Base-by-base conservation (phyloP, 1,284 basidiomycete species). In the Trichosporon asahii region DNA sequence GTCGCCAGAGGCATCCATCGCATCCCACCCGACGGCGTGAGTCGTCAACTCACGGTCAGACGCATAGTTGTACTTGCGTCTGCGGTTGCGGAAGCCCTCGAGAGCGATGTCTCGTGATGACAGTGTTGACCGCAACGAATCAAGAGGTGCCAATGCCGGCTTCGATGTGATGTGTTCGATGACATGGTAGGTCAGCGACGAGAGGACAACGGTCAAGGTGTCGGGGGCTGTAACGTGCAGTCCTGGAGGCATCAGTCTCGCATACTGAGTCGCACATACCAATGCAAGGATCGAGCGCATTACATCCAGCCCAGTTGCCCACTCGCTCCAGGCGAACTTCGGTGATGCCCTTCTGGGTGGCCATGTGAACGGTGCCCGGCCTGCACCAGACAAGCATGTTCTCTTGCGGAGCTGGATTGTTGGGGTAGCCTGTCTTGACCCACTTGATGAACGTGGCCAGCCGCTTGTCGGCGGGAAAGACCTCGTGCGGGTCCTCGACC, bases 221-320 rank as follows among this genome's bases (percentile, higher is more conserved):
- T 73, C 64, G 7, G 68, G 65, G 11, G 69, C 73, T 55, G 74
- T 23, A 8, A 67, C 68, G 18, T 77, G 71, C 11, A 82, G 73
- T 2, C 76, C 79, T 81, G 66, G 12, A n/a, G 12, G 23, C 2
- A 55, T 70, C 35, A 73, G 70, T 25, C 2, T 21, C 15, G 21
- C 3, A 14, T 12, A 3, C n/a, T n/a, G n/a, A n/a, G 15, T 11
- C 4, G 5, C 3, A 72, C 80, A 66, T 29, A 82, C 81, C 78
- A 15, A 80, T 71, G 66, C 76, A 78, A 8, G 75, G 68, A 8
- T 68, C 72, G 0, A 81, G 65, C 0, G 72, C 74, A 63, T 78
- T 82, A 23, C 77, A 77, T 8, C 80, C 74, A 9, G 81, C 80
- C 80, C 80, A 83, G 66, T 79, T 76, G 12, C 81, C 81, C 3